A percentile compares a stretch with the other conserved stretches of the same genome.
phyloP scores from a whole-genome alignment of 805 yeast species.

The Candida koratica region DNA sequence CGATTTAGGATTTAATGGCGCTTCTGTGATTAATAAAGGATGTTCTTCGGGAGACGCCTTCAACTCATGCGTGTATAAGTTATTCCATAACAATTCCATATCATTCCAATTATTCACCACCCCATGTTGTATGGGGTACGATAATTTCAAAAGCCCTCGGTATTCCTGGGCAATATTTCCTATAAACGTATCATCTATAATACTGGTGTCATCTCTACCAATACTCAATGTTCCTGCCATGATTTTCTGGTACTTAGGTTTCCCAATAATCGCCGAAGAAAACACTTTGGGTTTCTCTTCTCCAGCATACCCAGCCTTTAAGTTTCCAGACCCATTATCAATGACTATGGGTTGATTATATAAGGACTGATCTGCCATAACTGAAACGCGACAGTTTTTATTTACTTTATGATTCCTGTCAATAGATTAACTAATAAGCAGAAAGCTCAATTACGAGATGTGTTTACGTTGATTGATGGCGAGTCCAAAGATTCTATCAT shows the following conservation, averaged over 20 bases:
- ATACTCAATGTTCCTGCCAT: constrained; percentile 52
- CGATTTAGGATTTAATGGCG: constrained; percentile 70
- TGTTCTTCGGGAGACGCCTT: constrained; percentile 69
- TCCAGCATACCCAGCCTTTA: constrained; percentile 92
- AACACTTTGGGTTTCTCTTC: constrained; percentile 72
- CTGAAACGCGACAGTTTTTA: constrained; percentile 1
- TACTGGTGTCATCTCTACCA: constrained; percentile 34
- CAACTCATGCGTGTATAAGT: constrained; percentile 55
- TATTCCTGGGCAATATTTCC: constrained; percentile 73
- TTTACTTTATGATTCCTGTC: constrained; percentile 16
- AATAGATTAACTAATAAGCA: constrained; percentile 55
- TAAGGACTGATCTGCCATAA: constrained; percentile 15
- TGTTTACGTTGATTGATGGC: constrained; percentile 77
- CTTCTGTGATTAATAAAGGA: constrained; percentile 83
- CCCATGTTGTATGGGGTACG: constrained; percentile 79
- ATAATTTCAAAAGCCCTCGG: constrained; percentile 69
- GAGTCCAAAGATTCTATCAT: constrained; percentile 69
- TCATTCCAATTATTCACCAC: constrained; percentile 78
- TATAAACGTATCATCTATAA: constrained; percentile 61
- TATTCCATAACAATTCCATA: constrained; percentile 79
- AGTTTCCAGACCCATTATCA: constrained; percentile 70
- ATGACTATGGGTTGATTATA: constrained; percentile 46
- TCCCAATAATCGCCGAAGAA: constrained; percentile 67
- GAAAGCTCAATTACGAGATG: constrained; percentile 62
- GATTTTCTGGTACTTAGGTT: constrained; percentile 77